Base-by-base conservation (phyloP, 2,329 filamentous ascomycete genomes). In the Sporothrix globosa region DNA sequence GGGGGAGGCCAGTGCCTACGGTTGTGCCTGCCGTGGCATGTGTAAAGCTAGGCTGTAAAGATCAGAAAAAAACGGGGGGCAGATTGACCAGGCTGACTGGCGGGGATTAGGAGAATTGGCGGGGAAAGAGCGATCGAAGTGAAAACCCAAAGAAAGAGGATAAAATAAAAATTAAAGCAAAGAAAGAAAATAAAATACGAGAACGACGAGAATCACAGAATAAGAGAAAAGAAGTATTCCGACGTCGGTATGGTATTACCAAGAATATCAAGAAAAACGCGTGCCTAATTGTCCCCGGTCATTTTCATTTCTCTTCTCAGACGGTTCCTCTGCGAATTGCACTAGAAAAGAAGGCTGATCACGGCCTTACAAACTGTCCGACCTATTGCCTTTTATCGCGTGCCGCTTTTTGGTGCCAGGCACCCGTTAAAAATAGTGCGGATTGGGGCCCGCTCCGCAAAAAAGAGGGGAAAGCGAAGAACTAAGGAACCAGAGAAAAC, bases 51-150 rank as follows among this genome's bases (percentile, higher is more conserved):
- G 58, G 39, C 39, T 63, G 39, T 56, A n/a, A 46, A 61, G 48
- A 24, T 14, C 11, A 63, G 7, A 46, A 65, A 65, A 65, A 41
- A 30, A 65, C 46, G 21, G 56, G n/a, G 65, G 52, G 69, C 52
- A 17, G 44, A 53, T 34, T 67, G 61, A 60, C 69, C 61, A 70
- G 61, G 61, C 69, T 70, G 63, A 67, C 63, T 70, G n/a, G 56
- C 30, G 60, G 46, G 69, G 69, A 14, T 27, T 60, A n/a, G 50
- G 13, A 58, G 39, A 17, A 46, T 44, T 44, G 65, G 65, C 48
- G 27, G 41, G 52, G 21, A 50, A 48, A 30, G 39, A 30, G 30
- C 27, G 27, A 30, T n/a, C 0, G 27, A 44, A 44, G 65, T 41
- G 17, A 71, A 60, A n/a, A 34, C 44, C 19, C 48, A 30, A 54